Percentiles rank a stretch among this genome's conserved stretches.
Conservation (phyloP, 2,329 filamentous ascomycete species). For the Xylariaceae sp. region DNA sequence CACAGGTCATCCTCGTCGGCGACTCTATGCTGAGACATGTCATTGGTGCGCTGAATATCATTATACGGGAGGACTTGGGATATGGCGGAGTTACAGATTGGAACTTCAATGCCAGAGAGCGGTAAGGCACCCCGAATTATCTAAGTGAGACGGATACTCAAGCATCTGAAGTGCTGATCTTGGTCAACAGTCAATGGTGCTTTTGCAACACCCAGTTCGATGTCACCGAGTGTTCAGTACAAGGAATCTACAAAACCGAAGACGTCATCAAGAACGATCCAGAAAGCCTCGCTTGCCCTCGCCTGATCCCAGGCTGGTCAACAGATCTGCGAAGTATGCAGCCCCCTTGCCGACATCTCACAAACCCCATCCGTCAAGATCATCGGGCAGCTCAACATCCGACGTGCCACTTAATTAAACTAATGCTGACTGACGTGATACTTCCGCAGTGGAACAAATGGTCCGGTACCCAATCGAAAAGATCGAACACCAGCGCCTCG, state of each 20-base stretch:
- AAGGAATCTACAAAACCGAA: slow-evolving; percentile 44
- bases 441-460: slow-evolving; percentile 43
- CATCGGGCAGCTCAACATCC: too few relatives aligned
- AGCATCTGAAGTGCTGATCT: too few relatives aligned
- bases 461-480: slow-evolving; percentile 39
- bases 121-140: slow-evolving; percentile 28
- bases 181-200: slow-evolving; percentile 35
- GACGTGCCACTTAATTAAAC: too few relatives aligned
- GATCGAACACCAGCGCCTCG: slow-evolving; percentile 38
- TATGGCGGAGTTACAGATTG: slow-evolving; percentile 47
- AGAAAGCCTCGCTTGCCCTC: slow-evolving; percentile 37
- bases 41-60: slow-evolving; percentile 43
- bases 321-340: slow-evolving; percentile 27
- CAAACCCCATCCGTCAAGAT: too few relatives aligned
- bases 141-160: too few relatives aligned
- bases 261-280: slow-evolving; percentile 42
- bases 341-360: not conserved
- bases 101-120: slow-evolving; percentile 44
- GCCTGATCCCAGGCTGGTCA: slow-evolving; percentile 28
- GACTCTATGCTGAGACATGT: slow-evolving; percentile 48
- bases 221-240: slow-evolving; percentile 45
- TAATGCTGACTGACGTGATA: slow-evolving; percentile 5
- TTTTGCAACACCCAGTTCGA: slow-evolving; percentile 49
- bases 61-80: slow-evolving; percentile 42
- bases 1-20: slow-evolving; percentile 44